Conservation (phyloP, 106 monocot genomes). For the Posidonia australis region DNA sequence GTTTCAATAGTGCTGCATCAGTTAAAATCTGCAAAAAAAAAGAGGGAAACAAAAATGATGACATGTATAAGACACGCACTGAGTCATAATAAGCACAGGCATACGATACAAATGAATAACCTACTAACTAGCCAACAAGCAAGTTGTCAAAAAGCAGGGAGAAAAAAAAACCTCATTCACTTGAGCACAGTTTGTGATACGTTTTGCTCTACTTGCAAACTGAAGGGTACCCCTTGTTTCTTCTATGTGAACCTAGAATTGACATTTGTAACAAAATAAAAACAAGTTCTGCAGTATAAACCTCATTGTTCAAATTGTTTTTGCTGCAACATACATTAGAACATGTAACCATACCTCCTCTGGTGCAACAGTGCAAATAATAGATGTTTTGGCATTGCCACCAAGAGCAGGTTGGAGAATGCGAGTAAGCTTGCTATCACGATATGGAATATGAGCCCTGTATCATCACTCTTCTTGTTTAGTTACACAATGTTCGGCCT, state of each 20-base stretch:
- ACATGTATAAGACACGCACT: not conserved
- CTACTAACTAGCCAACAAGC: not conserved
- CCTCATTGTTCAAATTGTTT: slow-evolving; percentile 4
- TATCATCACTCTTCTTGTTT: slow-evolving; percentile 2
- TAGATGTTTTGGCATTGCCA: slow-evolving; percentile 90
- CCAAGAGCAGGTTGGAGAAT: slow-evolving; percentile 96
- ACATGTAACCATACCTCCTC: slow-evolving; percentile 50
- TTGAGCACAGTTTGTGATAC: slow-evolving; percentile 92
- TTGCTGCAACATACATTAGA: not conserved
- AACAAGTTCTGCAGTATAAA: not conserved
- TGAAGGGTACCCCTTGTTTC: slow-evolving; percentile 90
- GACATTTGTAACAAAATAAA: not conserved
- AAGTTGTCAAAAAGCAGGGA: not conserved
- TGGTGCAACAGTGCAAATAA: slow-evolving; percentile 93
- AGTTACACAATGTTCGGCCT: not conserved
- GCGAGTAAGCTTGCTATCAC: slow-evolving; percentile 90
- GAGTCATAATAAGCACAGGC: not conserved
- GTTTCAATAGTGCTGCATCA: slow-evolving; percentile 87
- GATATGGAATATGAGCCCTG: slow-evolving; percentile 34
- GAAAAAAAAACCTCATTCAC: slow-evolving; percentile 68
- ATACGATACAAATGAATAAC: not conserved
- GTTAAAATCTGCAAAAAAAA: slow-evolving; percentile 70
- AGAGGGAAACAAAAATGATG: too few relatives aligned
- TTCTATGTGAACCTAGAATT: slow-evolving; percentile 64
- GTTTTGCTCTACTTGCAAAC: slow-evolving; percentile 96